Conservation (phyloP, 441 rosid genomes). For the Eruca vesicaria region DNA sequence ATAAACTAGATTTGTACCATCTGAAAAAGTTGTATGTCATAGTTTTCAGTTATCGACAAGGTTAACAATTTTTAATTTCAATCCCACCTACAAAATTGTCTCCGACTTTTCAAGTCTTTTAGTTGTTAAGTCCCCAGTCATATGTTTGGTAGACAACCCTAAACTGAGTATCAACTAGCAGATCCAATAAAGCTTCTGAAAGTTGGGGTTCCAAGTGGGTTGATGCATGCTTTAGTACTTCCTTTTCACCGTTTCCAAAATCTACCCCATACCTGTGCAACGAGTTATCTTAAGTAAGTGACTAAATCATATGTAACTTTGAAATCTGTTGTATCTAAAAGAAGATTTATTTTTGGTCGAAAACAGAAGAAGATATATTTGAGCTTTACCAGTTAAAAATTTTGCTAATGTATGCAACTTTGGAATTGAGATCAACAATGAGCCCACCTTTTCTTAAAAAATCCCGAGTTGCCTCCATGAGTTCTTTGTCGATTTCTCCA, state of each 20-base stretch:
- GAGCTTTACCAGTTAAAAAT: constrained; percentile 65
- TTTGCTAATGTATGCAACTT: constrained; percentile 56
- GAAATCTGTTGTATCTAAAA: not conserved
- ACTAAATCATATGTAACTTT: not conserved
- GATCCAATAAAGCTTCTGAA: constrained; percentile 59
- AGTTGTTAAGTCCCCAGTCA: constrained; percentile 75
- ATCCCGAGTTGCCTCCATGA: constrained; percentile 64
- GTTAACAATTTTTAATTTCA: not conserved
- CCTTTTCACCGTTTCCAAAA: constrained; percentile 71
- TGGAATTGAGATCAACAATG: constrained; percentile 49
- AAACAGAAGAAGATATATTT: constrained; percentile 1
- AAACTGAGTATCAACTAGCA: constrained; percentile 55
- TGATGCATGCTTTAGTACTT: constrained; percentile 70
- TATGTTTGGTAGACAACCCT: constrained; percentile 70
- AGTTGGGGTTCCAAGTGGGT: constrained; percentile 63
- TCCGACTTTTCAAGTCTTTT: not conserved
- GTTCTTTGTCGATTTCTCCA: constrained; percentile 69
- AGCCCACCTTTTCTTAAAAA: constrained; percentile 79
- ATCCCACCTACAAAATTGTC: not conserved
- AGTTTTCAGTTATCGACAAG: not conserved
- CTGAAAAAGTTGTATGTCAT: not conserved
- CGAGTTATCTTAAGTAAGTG: not conserved
- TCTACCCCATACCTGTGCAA: constrained; percentile 59
- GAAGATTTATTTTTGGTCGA: too few relatives aligned
- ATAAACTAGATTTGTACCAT: not conserved